Base-by-base conservation (phyloP, 768 basidiomycete genomes). In the Amanita pallidorosea region DNA sequence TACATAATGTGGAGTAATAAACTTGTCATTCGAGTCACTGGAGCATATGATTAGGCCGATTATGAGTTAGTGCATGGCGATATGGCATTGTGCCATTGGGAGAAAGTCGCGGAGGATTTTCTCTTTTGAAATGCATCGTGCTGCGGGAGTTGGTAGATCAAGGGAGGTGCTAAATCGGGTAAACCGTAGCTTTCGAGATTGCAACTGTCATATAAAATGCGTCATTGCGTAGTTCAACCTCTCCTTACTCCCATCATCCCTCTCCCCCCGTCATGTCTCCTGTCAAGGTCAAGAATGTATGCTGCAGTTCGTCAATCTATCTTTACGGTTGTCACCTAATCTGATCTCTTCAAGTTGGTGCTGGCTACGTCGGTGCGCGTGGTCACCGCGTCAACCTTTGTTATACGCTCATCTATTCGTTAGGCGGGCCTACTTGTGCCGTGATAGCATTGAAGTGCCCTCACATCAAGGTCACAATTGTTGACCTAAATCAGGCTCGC, bases 391-490 rank as follows among this genome's bases (percentile, higher is more conserved):
- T 52, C 52, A 27, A 17, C 51, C 29, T 42, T 50, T 34, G 33
- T 25, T 48, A 38, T 42, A 49, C 53, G 51, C 53, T 51, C 61
- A 51, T 55, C 47, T 22, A 47, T 23, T 27, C 25, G 2, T n/a
- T 57, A 93, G 91, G 92, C 63, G 93, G 93, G 31, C 93, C 93
- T 22, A 97, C 93, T 40, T 95, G 92, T 64, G 88, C 93, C 43
- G 92, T 96, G 62, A 90, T 96, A 59, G 92, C 92, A 17, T 74
- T 88, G 58, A 93, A 90, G 67, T 95, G 92, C 65, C 90, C 93
- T 45, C 78, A 94, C 63, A 89, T 97, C 69, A 71, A 71, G 40
- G 95, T 99, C 63, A 99, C 93, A 60, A 99, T 99, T 60, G 96
- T 98, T 61, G 96, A 99, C 69, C 77, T 99, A 59, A 98, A 98